Evolutionary conservation across 768 basidiomycete genomes (phyloP), one percentile per base, ranked within the genome.

Genomic region (Termitomyces sp.): DNA sequence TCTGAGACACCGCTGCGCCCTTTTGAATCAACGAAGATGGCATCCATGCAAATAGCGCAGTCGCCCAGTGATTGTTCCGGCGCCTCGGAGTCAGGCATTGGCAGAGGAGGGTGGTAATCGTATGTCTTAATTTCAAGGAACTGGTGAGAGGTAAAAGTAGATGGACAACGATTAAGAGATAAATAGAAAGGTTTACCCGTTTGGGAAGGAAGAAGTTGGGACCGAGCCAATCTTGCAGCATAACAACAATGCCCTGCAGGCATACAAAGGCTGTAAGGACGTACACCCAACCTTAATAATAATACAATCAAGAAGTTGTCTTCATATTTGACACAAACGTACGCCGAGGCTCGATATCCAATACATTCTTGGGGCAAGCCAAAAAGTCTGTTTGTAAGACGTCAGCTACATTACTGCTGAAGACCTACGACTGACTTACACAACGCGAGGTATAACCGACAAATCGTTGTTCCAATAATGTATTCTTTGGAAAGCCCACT

Each of bases 21-120:
- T 6, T 71, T 66, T 45, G 79, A 72, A 45, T 84, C 80, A 26
- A 82, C 68, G 41, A 82, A 65, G 61, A 95, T 94, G 5, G 84
- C 80, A 57, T 96, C 94, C 92, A 96, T 94, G 65, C 94, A 96
- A 53, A 97, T 95, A 6, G 92, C 84, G 64, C 94, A 97, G 67
- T 95, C 92, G 7, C 90, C 92, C 16, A 92, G 73, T 3, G 87
- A 81, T 62, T 87, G 84, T 46, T 87, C 87, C 2, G 87, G 85
- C 2, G 88, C 79, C 68, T 94, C 92, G 0, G 87, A 68, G 65
- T 93, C 90, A 0, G 86, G 78, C 1, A 81, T 61, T 0, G 90
- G 87, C 40, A 96, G 72, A 3, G 79, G 76, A 7, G 92, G 94
- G 68, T 95, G 94, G 65, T 96, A 97, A 67, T 96, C 83, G 72